phyloP scores from a whole-genome alignment of 2,329 filamentous ascomycete species.

The Orbilia brochopaga region DNA sequence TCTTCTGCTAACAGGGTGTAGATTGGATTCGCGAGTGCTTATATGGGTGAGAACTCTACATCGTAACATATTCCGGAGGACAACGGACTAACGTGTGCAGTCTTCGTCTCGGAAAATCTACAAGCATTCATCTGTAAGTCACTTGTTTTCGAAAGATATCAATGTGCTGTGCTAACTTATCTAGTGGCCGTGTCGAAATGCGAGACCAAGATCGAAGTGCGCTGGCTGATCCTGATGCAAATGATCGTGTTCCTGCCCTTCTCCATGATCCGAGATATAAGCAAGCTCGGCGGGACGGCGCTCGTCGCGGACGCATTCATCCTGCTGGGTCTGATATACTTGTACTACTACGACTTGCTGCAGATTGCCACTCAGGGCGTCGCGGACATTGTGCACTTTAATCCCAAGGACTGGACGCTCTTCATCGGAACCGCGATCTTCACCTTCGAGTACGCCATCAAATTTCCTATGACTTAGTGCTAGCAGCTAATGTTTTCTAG shows the following conservation, averaged over 20 bases:
- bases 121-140: conserved; percentile 77
- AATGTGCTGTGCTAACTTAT: conserved; percentile 9
- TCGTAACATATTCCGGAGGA: conserved; percentile 62
- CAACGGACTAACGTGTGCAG: conserved; percentile 60
- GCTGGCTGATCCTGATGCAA: conserved; percentile 89
- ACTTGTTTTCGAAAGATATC: background rate
- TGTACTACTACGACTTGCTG: conserved; percentile 92
- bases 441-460: conserved; percentile 73
- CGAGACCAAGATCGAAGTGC: conserved; percentile 81
- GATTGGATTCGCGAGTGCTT: conserved; percentile 55
- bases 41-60: conserved; percentile 49
- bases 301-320: conserved; percentile 95
- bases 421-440: conserved; percentile 99
- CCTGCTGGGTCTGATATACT: conserved; percentile 84
- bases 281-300: conserved; percentile 93
- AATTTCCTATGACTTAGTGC: background rate
- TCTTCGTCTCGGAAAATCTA: conserved; percentile 94
- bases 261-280: conserved; percentile 92
- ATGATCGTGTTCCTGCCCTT: conserved; percentile 94
- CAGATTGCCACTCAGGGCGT: conserved; percentile 76
- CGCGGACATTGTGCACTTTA: conserved; percentile 88
- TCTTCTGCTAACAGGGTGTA: conserved; percentile 12
- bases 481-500: conserved; percentile 17
- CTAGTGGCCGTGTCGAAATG: conserved; percentile 81
- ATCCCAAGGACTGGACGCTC: conserved; percentile 88